Percentiles rank a stretch among this genome's conserved stretches.
Conservation (phyloP, 257 asterid species). For the Orobanche coerulescens region DNA sequence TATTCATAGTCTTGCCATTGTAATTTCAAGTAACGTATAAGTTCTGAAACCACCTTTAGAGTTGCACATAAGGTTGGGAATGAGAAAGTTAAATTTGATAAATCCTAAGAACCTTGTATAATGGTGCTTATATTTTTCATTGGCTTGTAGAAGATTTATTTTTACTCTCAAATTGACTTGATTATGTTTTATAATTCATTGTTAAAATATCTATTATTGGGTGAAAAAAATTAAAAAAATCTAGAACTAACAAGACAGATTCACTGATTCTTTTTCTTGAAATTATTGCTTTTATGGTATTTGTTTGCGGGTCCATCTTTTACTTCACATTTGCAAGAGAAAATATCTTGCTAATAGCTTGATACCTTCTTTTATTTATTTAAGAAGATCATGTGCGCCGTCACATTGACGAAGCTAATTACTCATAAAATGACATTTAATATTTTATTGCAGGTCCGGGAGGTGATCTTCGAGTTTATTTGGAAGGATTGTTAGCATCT, state of each 20-base stretch:
- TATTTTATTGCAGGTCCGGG: conserved; percentile 46
- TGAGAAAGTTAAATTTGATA: background rate
- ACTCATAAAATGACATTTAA: background rate
- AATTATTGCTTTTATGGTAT: background rate
- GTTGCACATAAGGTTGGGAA: too few species aligned
- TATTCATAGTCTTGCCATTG: too few species aligned
- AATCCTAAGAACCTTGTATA: background rate
- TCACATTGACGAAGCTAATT: background rate
- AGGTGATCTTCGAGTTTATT: conserved; percentile 68
- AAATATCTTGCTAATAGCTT: background rate
- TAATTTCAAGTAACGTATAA: too few species aligned
- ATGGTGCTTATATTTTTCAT: background rate
- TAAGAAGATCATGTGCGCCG: background rate
- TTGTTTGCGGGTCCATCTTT: background rate
- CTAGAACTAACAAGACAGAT: background rate
- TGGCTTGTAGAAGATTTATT: background rate
- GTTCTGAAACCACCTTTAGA: too few species aligned
- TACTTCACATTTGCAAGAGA: background rate
- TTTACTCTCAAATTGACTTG: background rate
- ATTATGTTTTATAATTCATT: background rate
- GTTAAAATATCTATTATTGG: background rate
- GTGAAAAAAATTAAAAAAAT: background rate
- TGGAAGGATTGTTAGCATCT: conserved; percentile 45
- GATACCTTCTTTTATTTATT: background rate
- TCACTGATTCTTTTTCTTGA: background rate